Evolutionary conservation across 345 rosid genomes (phyloP).

Genomic region (Populus euphratica): DNA sequence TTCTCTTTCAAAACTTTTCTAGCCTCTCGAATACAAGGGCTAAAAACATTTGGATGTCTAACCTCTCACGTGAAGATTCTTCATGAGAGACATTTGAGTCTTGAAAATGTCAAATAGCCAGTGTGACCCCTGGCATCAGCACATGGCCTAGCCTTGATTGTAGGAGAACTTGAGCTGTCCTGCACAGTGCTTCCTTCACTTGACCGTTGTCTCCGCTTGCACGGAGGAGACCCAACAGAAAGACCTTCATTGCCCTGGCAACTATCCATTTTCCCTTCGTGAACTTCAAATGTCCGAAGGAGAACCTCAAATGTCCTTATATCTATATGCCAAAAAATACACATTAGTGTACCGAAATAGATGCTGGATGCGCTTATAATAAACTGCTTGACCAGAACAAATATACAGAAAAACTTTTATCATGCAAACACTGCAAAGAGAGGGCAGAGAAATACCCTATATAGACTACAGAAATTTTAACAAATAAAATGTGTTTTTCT

Average conservation of each 20-base stretch:
- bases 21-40: not conserved
- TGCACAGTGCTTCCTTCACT: constrained; percentile 31
- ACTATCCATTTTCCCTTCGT: constrained; percentile 50
- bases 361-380: not conserved
- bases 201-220: constrained; percentile 70
- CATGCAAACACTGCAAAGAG: not conserved
- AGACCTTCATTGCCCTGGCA: constrained; percentile 32
- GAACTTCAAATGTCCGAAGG: constrained; percentile 75
- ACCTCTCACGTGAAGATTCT: not conserved
- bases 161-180: constrained; percentile 26
- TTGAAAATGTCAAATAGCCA: constrained; percentile 87
- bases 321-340: constrained; percentile 40
- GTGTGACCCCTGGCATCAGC: constrained; percentile 89
- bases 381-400: not conserved
- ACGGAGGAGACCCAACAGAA: constrained; percentile 38
- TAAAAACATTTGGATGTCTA: not conserved
- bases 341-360: not conserved
- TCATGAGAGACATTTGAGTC: constrained; percentile 58
- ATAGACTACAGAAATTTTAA: too few species aligned
- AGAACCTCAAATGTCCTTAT: constrained; percentile 86
- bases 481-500: too few species aligned
- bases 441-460: too few species aligned
- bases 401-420: too few species aligned
- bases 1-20: not conserved
- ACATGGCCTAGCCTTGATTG: constrained; percentile 70